Evolutionary conservation across 192 early-diverging fungal species (phyloP).

Genomic region (Kickxella alabastrina): DNA sequence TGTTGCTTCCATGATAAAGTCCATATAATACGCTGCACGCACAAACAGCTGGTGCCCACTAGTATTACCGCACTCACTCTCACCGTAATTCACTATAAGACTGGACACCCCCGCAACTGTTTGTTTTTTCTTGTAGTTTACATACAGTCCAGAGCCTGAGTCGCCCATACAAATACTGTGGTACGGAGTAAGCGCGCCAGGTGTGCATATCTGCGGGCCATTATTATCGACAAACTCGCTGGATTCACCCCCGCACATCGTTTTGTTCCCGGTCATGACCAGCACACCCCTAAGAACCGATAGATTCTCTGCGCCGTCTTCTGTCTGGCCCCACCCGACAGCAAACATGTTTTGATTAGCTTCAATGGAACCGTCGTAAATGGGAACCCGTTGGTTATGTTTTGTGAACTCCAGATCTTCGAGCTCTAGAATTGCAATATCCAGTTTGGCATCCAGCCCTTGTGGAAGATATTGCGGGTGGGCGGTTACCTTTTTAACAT

Average conservation of each 20-base stretch:
- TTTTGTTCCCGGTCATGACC: slow-evolving; percentile 13
- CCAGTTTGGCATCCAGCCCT: slow-evolving; percentile 1
- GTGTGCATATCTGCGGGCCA: slow-evolving; percentile 33
- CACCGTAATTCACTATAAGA: not conserved
- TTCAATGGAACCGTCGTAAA: slow-evolving; percentile 14
- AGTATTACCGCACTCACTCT: slow-evolving; percentile 5
- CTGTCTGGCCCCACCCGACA: slow-evolving; percentile 46
- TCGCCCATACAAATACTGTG: slow-evolving; percentile 13
- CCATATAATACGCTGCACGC: slow-evolving; percentile 9
- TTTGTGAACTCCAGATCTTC: slow-evolving; percentile 4
- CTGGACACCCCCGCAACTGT: slow-evolving; percentile 10
- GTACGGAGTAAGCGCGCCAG: slow-evolving; percentile 8
- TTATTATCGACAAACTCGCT: slow-evolving; percentile 13
- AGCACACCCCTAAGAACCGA: slow-evolving; percentile 26
- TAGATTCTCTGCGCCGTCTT: slow-evolving; percentile 9
- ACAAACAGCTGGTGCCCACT: slow-evolving; percentile 5
- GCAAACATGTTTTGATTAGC: slow-evolving; percentile 22
- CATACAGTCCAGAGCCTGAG: slow-evolving; percentile 3
- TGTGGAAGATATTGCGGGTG: slow-evolving; percentile 18
- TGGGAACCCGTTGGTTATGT: no score
- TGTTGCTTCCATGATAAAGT: slow-evolving; percentile 10
- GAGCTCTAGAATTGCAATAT: slow-evolving; percentile 37
- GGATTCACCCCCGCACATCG: slow-evolving; percentile 7
- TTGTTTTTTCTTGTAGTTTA: no score
- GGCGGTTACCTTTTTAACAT: slow-evolving; percentile 5